phyloP scores from a whole-genome alignment of 164 flowering plant genomes.

The Houttuynia cordata region DNA sequence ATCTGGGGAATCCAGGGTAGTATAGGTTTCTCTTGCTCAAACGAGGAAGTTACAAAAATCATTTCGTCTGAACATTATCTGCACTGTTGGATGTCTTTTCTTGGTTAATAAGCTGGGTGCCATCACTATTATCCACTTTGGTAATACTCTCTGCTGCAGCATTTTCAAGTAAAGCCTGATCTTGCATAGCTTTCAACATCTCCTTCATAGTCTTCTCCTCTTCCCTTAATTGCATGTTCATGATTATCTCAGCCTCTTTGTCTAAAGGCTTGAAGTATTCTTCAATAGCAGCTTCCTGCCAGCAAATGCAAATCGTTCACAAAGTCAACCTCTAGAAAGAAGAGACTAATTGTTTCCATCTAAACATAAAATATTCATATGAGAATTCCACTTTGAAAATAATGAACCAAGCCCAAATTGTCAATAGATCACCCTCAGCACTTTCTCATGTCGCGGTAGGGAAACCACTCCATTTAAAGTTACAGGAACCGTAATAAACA shows the following conservation, averaged over 20 bases:
- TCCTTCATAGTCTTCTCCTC: conserved; percentile 47
- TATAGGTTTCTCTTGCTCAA: no score
- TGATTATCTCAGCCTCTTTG: conserved; percentile 43
- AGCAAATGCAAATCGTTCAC: background rate
- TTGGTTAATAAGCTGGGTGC: background rate
- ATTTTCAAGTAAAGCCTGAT: conserved; percentile 29
- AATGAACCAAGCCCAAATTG: background rate
- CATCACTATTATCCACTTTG: conserved; percentile 1
- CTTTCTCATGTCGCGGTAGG: background rate
- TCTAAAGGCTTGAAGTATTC: conserved; percentile 73
- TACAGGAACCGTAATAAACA: no score
- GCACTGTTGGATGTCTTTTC: background rate
- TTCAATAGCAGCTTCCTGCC: conserved; percentile 67
- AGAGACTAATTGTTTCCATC: background rate
- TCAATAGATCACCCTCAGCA: background rate
- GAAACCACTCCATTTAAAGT: no score
- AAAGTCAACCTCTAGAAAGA: background rate
- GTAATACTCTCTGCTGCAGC: conserved; percentile 8
- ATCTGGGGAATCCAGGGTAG: no score
- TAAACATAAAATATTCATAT: background rate
- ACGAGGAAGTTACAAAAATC: background rate
- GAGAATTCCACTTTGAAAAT: background rate
- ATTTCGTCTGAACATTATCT: background rate
- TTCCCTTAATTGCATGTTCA: conserved; percentile 56
- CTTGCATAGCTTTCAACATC: conserved; percentile 43